phyloP scores from a whole-genome alignment of 352 stramenopile genomes.

The Phytopythium mirpurense region DNA sequence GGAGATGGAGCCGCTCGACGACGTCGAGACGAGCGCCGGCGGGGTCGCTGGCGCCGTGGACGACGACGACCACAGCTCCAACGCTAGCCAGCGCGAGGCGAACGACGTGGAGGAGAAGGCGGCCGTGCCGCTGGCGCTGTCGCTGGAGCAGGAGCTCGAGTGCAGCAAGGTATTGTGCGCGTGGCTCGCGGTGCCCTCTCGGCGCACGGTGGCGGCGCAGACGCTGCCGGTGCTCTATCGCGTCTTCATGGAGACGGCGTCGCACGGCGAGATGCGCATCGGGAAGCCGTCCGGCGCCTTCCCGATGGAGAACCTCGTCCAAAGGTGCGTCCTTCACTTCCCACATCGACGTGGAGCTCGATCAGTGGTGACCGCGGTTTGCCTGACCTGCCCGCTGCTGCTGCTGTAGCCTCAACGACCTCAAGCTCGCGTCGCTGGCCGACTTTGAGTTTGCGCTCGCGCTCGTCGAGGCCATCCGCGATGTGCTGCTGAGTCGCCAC shows the following conservation, averaged over 20 bases:
- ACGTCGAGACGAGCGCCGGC: slow-evolving; percentile 1
- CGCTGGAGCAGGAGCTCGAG: slow-evolving; percentile 24
- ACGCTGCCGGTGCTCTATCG: slow-evolving; percentile 35
- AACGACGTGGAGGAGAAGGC: slow-evolving; percentile 33
- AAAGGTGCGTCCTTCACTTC: slow-evolving; percentile 34
- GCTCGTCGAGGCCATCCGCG: slow-evolving; percentile 49
- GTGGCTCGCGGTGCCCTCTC: slow-evolving; percentile 25
- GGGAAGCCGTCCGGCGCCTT: slow-evolving; percentile 15
- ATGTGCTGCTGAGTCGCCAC: slow-evolving; percentile 37
- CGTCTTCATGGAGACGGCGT: slow-evolving; percentile 15
- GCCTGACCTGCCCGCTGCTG: not conserved
- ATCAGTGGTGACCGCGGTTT: no score
- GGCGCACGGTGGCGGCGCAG: slow-evolving; percentile 29
- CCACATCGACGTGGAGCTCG: no score
- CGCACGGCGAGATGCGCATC: slow-evolving; percentile 13
- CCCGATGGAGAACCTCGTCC: slow-evolving; percentile 22
- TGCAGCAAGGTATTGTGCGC: slow-evolving; percentile 33
- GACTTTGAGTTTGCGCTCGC: slow-evolving; percentile 61
- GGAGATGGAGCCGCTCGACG: slow-evolving; percentile 33
- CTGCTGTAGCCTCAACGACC: slow-evolving; percentile 28
- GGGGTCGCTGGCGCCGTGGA: not conserved
- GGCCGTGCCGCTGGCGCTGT: slow-evolving; percentile 10
- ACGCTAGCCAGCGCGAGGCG: slow-evolving; percentile 5
- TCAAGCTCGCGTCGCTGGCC: slow-evolving; percentile 21
- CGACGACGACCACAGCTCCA: not conserved